Conservation (phyloP, 1,139 yeast genomes). For the Ogataea hybrid region DNA sequence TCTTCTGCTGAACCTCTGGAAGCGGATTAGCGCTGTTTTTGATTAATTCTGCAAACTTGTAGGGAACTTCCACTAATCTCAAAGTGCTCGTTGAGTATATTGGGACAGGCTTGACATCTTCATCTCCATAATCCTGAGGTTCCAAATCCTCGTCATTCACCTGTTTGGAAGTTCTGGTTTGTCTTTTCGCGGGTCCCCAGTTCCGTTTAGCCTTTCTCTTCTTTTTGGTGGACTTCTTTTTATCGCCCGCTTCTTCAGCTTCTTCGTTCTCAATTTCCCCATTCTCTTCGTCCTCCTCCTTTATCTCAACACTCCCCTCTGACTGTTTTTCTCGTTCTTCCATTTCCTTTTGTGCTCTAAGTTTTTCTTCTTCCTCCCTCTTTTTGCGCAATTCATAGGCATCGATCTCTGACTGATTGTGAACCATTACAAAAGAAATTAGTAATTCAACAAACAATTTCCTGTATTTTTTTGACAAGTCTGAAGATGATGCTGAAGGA, state of each 20-base stretch:
- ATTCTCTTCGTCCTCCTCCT: slow-evolving; percentile 18
- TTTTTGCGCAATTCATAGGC: slow-evolving; percentile 42
- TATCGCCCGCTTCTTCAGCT: slow-evolving; percentile 11
- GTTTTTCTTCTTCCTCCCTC: slow-evolving; percentile 30
- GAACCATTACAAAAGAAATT: slow-evolving; percentile 64
- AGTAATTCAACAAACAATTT: slow-evolving; percentile 45
- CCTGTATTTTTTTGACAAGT: slow-evolving; percentile 10
- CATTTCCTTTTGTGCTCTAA: slow-evolving; percentile 24
- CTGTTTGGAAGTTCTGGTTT: slow-evolving; percentile 24
- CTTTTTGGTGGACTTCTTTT: slow-evolving; percentile 19
- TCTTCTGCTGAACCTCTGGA: slow-evolving; percentile 53
- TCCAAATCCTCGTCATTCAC: slow-evolving; percentile 23
- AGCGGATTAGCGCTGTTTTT: slow-evolving; percentile 62
- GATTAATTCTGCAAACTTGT: slow-evolving; percentile 65
- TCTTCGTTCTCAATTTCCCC: slow-evolving; percentile 11
- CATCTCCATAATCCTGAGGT: slow-evolving; percentile 21
- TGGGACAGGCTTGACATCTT: slow-evolving; percentile 37
- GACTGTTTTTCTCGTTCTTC: slow-evolving; percentile 12
- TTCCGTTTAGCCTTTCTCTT: slow-evolving; percentile 23
- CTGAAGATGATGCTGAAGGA: slow-evolving; percentile 3
- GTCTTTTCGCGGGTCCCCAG: slow-evolving; percentile 29
- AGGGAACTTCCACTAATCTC: slow-evolving; percentile 60
- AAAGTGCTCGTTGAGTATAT: slow-evolving; percentile 65
- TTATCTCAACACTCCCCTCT: slow-evolving; percentile 12
- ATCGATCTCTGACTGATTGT: slow-evolving; percentile 49